Evolutionary conservation across 306 rosid genomes (phyloP), one percentile per base, ranked within the genome.

Genomic region (Quercus ilex): DNA sequence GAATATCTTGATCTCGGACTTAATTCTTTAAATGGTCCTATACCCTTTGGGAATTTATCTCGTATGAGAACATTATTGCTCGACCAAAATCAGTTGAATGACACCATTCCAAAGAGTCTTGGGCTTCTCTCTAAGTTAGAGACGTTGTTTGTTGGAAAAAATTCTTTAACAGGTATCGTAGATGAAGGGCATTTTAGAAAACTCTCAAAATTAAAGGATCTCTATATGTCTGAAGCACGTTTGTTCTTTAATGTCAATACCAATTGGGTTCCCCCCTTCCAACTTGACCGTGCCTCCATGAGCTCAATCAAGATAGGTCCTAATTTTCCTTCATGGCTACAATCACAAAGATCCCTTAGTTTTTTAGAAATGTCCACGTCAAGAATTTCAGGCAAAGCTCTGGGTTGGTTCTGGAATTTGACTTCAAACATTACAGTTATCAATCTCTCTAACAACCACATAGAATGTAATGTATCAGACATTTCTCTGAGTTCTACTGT

Each of bases 211-310:
- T 46, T 82, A 17, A 6, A 35, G 26, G 0, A 0, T 3, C 17
- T 82, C 3, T 0, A 2, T 8, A 74, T 26, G 46, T 1, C 0
- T 0, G 21, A 30, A 19, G 73, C 74, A 26, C 8, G 14, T 1
- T 73, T 78, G 71, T 19, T 55, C 38, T 4, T 72, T 21, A 30
- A 67, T 19, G 65, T 76, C 2, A 17, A 30, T 26, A 10, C 25
- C 13, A 23, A 14, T 4, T 82, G 85, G 85, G 13, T 73, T 38
- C 85, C 79, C 4, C 75, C 74, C 6, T 82, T 78, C 55, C 38
- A 73, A 23, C 78, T 82, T 18, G 0, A 0, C 0, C 0, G 0
- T 1, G 28, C 74, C 17, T 0, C 0, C 0, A 5, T 77, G 55
- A 71, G 55, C 25, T 63, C 26, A n/a, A 63, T 64, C 67, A 62